Evolutionary conservation across 768 basidiomycete species (phyloP).

Genomic region (Xerocomus brunneocitrinus): DNA sequence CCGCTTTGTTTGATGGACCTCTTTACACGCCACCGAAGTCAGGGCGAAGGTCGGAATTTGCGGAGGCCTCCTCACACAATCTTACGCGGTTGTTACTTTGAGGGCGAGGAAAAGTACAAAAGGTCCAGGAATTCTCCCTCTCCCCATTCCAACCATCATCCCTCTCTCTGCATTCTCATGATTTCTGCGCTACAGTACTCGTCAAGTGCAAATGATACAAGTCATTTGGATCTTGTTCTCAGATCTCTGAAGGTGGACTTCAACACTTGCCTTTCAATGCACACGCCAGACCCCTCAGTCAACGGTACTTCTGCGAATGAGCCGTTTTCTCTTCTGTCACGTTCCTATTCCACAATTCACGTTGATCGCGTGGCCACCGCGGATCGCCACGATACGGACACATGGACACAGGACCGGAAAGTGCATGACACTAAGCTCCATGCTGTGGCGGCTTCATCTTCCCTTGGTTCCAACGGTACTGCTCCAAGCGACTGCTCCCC

Average conservation of each 20-base stretch:
- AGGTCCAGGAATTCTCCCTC: constrained; percentile 2
- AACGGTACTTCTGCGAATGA: not conserved
- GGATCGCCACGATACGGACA: constrained; percentile 24
- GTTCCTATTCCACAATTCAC: constrained; percentile 8
- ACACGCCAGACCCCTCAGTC: constrained; percentile 7
- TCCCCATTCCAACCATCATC: not conserved
- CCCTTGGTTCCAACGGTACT: constrained; percentile 8
- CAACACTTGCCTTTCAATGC: constrained; percentile 6
- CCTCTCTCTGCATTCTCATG: constrained; percentile 2
- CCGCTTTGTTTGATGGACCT: constrained; percentile 19
- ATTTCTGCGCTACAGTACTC: constrained; percentile 3
- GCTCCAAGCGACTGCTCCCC: not conserved
- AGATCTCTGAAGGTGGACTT: constrained; percentile 2
- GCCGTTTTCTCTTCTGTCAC: constrained; percentile 7
- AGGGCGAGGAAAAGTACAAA: constrained; percentile 16
- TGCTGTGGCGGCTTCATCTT: constrained; percentile 8
- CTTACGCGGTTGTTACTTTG: constrained; percentile 7
- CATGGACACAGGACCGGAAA: constrained; percentile 16
- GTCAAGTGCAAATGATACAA: not conserved
- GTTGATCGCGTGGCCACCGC: constrained; percentile 16
- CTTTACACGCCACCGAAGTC: constrained; percentile 13
- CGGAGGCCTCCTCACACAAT: constrained; percentile 2
- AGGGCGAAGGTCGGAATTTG: constrained; percentile 10
- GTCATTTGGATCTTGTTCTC: not conserved
- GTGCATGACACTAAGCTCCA: constrained; percentile 7